Percentiles rank a stretch among this genome's conserved stretches.
Conservation (phyloP, 306 rosid genomes). For the Vigna radiata region DNA sequence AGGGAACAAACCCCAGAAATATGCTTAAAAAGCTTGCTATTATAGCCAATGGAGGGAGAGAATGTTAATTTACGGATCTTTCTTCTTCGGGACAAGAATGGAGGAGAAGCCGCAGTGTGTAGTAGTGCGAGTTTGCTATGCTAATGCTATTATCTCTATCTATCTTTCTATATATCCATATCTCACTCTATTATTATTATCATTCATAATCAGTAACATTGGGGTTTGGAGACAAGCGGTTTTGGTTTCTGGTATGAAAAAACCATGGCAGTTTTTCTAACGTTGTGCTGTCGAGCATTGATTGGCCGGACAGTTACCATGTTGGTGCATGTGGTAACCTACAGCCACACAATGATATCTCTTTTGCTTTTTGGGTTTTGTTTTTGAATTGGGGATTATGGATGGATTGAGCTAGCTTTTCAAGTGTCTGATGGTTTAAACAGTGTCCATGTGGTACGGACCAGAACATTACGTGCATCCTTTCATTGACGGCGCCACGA, state of each 20-base stretch:
- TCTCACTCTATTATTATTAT: not conserved
- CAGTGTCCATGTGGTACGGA: constrained; percentile 47
- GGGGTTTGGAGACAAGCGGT: constrained; percentile 42
- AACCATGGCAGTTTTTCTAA: constrained; percentile 45
- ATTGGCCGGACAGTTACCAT: constrained; percentile 46
- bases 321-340: constrained; percentile 33
- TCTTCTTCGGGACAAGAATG: constrained; percentile 53
- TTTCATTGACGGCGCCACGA: constrained; percentile 50
- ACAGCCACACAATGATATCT: constrained; percentile 45
- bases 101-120: constrained; percentile 40
- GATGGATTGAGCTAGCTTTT: not conserved
- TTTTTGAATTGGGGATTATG: not conserved
- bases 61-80: constrained; percentile 41
- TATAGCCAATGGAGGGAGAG: constrained; percentile 25
- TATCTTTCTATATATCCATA: not conserved
- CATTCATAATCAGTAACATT: not conserved
- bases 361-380: constrained; percentile 35
- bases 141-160: not conserved
- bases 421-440: constrained; percentile 44
- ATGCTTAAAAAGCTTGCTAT: constrained; percentile 38
- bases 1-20: constrained; percentile 45
- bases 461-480: constrained; percentile 38
- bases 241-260: constrained; percentile 46
- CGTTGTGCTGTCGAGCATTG: constrained; percentile 62
- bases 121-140: not conserved